Evolutionary conservation across 441 rosid genomes (phyloP), one percentile per base, ranked within the genome.

Genomic region (Rhodomyrtus psidioides): DNA sequence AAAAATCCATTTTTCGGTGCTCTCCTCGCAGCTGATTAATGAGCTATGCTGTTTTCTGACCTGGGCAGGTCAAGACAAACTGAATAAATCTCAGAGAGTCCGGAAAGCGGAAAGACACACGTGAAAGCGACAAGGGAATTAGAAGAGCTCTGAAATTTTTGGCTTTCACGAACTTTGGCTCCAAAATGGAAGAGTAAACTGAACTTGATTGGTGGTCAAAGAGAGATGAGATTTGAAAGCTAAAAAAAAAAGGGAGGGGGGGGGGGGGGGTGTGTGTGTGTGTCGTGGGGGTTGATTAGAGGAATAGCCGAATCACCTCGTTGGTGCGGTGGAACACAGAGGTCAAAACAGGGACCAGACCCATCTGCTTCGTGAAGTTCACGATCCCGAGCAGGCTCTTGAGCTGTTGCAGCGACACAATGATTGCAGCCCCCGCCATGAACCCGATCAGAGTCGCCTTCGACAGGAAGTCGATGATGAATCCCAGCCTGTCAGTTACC

Each of bases 401-500:
- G 28, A 96, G 95, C 91, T 96, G 98, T 86, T 96, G 98, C 70
- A 95, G 90, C 34, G 98, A 93, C 27, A 96, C 99, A 81, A 96
- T 94, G 59, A 95, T 91, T 16, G 99, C 99, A 51, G 99, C 97
- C 60, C 99, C 99, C 28, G 95, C 98, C 99, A 95, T 95, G 93
- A 96, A 96, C 46, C 98, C 99, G n/a, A 93, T 91, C 53, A 96
- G 89, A 15, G 95, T 96, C 12, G 99, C 97, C 87, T 93, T 95
- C 53, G 99, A 96, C 49, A 96, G 92, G 86, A 91, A 96, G 89
- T 96, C 99, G 60, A 96, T 93, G 28, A 96, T 92, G 62, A 96
- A 95, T 56, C 99, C 98, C 53, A 96, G 93, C 91, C 99, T 96
- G 91, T 44, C 58, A 53, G 51, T 55, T 42, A 81, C 39, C 14